Conservation (phyloP, 2,329 filamentous ascomycete genomes). For the Calonectria montana region DNA sequence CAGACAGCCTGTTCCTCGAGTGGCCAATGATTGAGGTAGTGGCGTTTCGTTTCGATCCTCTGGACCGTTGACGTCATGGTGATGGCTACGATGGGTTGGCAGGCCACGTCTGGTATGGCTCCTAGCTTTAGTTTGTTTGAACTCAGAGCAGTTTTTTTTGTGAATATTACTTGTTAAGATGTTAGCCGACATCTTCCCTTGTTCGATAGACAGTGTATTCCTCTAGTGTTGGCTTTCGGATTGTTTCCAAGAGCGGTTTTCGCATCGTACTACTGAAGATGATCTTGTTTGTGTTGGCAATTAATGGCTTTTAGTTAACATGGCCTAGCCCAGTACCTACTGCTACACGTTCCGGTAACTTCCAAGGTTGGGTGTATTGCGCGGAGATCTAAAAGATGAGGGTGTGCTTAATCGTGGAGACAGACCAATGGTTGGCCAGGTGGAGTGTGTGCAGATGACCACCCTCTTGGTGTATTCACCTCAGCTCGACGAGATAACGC, state of each 20-base stretch:
- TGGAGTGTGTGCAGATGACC: constrained; percentile 3
- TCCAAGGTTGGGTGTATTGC: background rate
- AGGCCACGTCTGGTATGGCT: background rate
- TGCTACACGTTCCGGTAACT: background rate
- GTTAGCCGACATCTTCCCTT: background rate
- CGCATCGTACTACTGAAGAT: background rate
- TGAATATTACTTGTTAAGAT: too few species aligned
- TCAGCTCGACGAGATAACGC: background rate
- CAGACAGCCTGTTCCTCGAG: constrained; percentile 6
- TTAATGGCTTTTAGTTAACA: background rate
- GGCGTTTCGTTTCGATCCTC: constrained; percentile 35
- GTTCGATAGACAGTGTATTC: too few species aligned
- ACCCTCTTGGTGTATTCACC: background rate
- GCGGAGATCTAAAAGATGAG: background rate
- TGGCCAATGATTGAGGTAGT: constrained; percentile 19
- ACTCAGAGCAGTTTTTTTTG: too few species aligned
- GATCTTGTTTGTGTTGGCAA: background rate
- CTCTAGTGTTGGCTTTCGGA: too few species aligned
- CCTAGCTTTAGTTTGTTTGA: background rate
- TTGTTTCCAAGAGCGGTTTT: background rate
- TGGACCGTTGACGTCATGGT: constrained; percentile 43
- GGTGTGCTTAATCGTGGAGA: constrained; percentile 6
- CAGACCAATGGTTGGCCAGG: background rate
- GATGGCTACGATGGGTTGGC: constrained; percentile 40
- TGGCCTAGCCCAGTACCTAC: background rate